Conservation (phyloP, 495 filamentous ascomycete species). For the Daldinia loculata region DNA sequence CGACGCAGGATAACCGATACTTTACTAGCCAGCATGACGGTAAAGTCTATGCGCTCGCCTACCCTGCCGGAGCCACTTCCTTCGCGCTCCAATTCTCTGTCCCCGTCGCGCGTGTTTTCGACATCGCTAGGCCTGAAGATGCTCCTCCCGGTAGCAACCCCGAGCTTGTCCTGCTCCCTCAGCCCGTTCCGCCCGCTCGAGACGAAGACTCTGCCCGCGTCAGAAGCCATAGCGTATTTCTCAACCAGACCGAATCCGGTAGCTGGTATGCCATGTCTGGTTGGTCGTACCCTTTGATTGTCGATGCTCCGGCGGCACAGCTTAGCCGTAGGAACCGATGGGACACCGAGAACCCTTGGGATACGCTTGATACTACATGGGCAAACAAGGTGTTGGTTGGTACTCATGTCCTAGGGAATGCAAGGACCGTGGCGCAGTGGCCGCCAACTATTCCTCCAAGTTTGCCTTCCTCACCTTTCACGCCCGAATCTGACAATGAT, state of each 20-base stretch:
- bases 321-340: slow-evolving; percentile 69
- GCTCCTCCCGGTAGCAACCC: slow-evolving; percentile 64
- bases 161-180: slow-evolving; percentile 81
- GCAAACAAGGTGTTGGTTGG: slow-evolving; percentile 56
- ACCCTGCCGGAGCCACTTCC: slow-evolving; percentile 38
- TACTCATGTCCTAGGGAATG: slow-evolving; percentile 54
- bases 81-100: slow-evolving; percentile 74
- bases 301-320: slow-evolving; percentile 72
- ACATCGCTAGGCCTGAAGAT: slow-evolving; percentile 77
- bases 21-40: slow-evolving; percentile 89
- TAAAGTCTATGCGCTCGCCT: slow-evolving; percentile 70
- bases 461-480: slow-evolving; percentile 38
- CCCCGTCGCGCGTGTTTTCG: slow-evolving; percentile 90
- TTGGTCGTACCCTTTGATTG: slow-evolving; percentile 82
- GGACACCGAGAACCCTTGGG: slow-evolving; percentile 44
- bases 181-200: slow-evolving; percentile 74
- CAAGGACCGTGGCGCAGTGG: slow-evolving; percentile 34
- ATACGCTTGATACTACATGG: slow-evolving; percentile 44
- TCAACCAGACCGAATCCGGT: slow-evolving; percentile 84
- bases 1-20: slow-evolving; percentile 86
- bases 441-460: slow-evolving; percentile 33
- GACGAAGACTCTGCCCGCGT: slow-evolving; percentile 65
- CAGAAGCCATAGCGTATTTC: slow-evolving; percentile 74
- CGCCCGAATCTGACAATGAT: slow-evolving; percentile 26
- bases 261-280: slow-evolving; percentile 97